Evolutionary conservation across 2,329 filamentous ascomycete genomes (phyloP).

Genomic region (Didymellaceae sp.): DNA sequence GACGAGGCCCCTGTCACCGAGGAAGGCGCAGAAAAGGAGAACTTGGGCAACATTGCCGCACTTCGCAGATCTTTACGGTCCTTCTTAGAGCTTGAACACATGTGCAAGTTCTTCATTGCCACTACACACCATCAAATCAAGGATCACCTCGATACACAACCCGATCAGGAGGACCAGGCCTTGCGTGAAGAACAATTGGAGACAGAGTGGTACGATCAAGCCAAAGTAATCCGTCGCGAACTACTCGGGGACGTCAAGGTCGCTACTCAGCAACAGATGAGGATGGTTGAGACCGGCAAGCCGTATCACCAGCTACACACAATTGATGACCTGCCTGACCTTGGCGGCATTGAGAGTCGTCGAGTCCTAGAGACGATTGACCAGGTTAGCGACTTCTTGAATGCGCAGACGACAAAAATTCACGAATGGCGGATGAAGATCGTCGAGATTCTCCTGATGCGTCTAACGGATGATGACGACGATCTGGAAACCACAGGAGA

Average conservation of each 20-base stretch:
- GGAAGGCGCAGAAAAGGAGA: constrained; percentile 48
- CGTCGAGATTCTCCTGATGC: constrained; percentile 72
- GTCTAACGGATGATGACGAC: constrained; percentile 87
- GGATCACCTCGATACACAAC: constrained; percentile 67
- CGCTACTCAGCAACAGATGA: constrained; percentile 71
- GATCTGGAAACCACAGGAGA: constrained; percentile 78
- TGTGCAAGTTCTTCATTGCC: constrained; percentile 82
- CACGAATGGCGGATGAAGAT: constrained; percentile 78
- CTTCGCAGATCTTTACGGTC: constrained; percentile 71
- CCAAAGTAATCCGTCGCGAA: constrained; percentile 78
- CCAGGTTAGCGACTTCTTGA: constrained; percentile 68
- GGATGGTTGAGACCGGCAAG: constrained; percentile 49
- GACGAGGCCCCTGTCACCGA: constrained; percentile 46
- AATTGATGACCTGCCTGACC: constrained; percentile 63
- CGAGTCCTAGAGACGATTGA: constrained; percentile 71
- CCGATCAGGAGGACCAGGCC: constrained; percentile 70
- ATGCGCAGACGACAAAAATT: constrained; percentile 73
- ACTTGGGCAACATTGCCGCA: constrained; percentile 59
- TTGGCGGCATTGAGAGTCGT: constrained; percentile 75
- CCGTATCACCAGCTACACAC: constrained; percentile 31
- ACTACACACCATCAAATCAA: constrained; percentile 87
- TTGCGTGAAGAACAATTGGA: constrained; percentile 72
- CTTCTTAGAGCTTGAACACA: constrained; percentile 80
- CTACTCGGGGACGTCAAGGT: constrained; percentile 67
- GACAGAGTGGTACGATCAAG: constrained; percentile 74